A percentile compares a stretch with the other conserved stretches of the same genome.
phyloP scores from a whole-genome alignment of 2,329 filamentous ascomycete genomes.

The Capronia americana region DNA sequence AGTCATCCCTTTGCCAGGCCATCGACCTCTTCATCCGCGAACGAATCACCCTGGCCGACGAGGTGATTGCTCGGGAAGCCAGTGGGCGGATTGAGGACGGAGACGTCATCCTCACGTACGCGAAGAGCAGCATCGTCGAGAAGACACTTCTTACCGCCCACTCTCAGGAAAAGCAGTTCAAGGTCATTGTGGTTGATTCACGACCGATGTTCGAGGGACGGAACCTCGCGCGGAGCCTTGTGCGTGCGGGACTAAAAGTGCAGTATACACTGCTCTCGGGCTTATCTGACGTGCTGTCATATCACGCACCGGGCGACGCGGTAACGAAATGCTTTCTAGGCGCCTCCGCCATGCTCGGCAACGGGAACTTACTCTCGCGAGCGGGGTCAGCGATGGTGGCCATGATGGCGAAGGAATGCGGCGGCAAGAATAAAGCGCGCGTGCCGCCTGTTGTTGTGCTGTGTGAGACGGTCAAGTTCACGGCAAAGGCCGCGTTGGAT shows the following conservation, averaged over 20 bases:
- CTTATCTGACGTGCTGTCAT: conserved; percentile 71
- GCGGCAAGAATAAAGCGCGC: conserved; percentile 50
- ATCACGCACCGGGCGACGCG: conserved; percentile 48
- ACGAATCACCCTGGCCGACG: conserved; percentile 83
- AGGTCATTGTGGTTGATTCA: conserved; percentile 83
- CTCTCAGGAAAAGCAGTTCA: conserved; percentile 72
- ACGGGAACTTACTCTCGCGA: conserved; percentile 86
- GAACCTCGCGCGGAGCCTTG: conserved; percentile 73
- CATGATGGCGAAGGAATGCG: conserved; percentile 73
- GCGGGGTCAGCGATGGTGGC: conserved; percentile 87
- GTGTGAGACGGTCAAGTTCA: conserved; percentile 95
- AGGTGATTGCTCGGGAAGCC: conserved; percentile 80
- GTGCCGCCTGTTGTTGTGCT: conserved; percentile 85
- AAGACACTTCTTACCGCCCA: conserved; percentile 76
- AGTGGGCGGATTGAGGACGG: conserved; percentile 76
- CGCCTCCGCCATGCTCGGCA: conserved; percentile 93
- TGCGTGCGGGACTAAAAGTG: conserved; percentile 73
- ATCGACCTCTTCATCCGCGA: conserved; percentile 93
- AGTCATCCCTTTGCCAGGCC: conserved; percentile 74
- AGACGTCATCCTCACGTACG: conserved; percentile 85
- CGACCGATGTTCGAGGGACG: conserved; percentile 73
- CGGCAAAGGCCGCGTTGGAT: conserved; percentile 85
- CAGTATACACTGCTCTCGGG: conserved; percentile 83
- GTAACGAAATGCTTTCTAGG: conserved; percentile 80
- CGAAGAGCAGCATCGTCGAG: conserved; percentile 84